A percentile compares a stretch with the other conserved stretches of the same genome.
Conservation (phyloP, 352 stramenopile genomes). For the Phytophthora meadii region DNA sequence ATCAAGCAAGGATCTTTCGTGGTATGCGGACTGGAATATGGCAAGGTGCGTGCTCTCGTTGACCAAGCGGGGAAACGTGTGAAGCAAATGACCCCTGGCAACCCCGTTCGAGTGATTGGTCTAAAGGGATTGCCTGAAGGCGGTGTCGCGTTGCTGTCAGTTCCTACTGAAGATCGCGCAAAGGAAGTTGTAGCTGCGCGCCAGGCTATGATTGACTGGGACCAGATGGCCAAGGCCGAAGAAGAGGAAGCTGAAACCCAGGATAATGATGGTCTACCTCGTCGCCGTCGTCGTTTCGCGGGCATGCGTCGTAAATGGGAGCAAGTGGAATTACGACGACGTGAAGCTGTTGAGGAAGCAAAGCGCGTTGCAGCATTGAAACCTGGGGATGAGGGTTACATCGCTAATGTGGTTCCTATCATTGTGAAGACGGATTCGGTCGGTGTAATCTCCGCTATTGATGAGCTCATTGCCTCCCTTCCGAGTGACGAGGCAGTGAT, state of each 20-base stretch:
- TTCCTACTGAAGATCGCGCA: conserved; percentile 75
- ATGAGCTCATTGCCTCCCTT: conserved; percentile 83
- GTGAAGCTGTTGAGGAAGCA: conserved; percentile 69
- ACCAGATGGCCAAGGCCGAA: conserved; percentile 69
- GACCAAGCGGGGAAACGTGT: conserved; percentile 82
- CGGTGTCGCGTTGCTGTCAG: conserved; percentile 77
- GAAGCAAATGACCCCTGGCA: conserved; percentile 91
- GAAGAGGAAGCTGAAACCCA: conserved; percentile 58
- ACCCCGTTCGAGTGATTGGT: conserved; percentile 90
- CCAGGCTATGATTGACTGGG: conserved; percentile 76
- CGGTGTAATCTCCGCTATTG: conserved; percentile 95
- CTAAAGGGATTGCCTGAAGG: conserved; percentile 87
- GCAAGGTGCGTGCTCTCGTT: conserved; percentile 90
- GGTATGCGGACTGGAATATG: conserved; percentile 95
- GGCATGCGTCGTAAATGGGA: conserved; percentile 66
- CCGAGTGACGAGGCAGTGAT: conserved; percentile 70
- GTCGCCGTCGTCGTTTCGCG: conserved; percentile 59
- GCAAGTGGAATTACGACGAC: conserved; percentile 72
- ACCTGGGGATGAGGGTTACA: conserved; percentile 81
- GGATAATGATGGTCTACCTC: conserved; percentile 21
- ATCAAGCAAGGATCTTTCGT: conserved; percentile 95
- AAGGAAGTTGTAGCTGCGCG: conserved; percentile 83
- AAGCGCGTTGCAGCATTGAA: conserved; percentile 76
- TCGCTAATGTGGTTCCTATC: conserved; percentile 95
- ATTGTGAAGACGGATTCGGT: conserved; percentile 99